A percentile compares a stretch with the other conserved stretches of the same genome.
phyloP scores from a whole-genome alignment of 1,284 basidiomycete genomes.

The Melampsora occidentalis region DNA sequence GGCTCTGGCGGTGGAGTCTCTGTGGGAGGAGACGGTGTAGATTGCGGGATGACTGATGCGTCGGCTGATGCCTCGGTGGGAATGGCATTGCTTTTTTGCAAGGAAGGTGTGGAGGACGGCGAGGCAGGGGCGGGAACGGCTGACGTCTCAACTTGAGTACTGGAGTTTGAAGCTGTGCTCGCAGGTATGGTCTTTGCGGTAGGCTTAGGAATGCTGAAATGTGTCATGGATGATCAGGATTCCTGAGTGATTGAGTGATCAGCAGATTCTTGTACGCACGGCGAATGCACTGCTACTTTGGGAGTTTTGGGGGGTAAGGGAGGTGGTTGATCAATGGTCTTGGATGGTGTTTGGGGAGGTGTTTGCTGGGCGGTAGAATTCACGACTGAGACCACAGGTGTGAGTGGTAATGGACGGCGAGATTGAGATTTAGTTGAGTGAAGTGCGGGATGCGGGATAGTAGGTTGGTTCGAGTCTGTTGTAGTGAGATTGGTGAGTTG shows the following conservation, averaged over 20 bases:
- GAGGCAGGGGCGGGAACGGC: too few relatives aligned
- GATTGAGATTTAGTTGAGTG: background rate
- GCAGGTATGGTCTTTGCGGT: background rate
- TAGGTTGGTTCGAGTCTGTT: slow-evolving; percentile 3
- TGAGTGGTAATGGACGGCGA: background rate
- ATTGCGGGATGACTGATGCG: too few relatives aligned
- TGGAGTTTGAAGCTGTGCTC: background rate
- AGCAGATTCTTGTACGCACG: background rate
- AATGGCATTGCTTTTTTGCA: too few relatives aligned
- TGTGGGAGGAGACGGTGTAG: too few relatives aligned
- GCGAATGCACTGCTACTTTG: background rate
- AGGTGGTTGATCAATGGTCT: background rate
- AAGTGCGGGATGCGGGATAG: background rate
- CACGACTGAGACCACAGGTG: background rate
- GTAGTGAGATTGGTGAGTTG: slow-evolving; percentile 12
- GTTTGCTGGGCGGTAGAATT: background rate
- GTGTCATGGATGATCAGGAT: background rate
- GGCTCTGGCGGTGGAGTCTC: too few relatives aligned
- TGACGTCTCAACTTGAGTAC: too few relatives aligned
- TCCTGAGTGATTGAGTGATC: background rate
- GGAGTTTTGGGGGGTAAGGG: background rate
- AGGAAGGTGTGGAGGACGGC: too few relatives aligned
- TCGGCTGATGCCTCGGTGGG: too few relatives aligned
- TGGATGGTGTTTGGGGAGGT: background rate
- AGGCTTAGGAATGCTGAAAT: background rate